Evolutionary conservation across 2,329 filamentous ascomycete species (phyloP).

Genomic region (Alternaria dauci): DNA sequence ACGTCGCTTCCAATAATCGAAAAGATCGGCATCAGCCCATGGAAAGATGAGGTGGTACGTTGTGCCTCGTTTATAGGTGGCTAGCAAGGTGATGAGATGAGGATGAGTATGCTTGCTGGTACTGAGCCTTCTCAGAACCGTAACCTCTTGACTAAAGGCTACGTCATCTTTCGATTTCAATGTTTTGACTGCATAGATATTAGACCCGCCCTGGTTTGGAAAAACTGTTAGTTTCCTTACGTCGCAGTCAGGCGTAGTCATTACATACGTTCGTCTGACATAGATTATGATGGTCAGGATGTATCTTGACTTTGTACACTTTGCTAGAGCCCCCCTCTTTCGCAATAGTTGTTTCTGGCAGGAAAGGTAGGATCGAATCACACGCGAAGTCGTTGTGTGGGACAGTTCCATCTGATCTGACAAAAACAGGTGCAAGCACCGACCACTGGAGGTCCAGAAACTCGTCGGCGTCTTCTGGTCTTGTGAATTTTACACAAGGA

Average conservation of each 20-base stretch:
- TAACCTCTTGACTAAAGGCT: background rate
- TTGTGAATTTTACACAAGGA: background rate
- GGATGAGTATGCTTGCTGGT: background rate
- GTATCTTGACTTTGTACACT: background rate
- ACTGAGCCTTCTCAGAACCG: background rate
- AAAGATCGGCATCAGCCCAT: constrained; percentile 17
- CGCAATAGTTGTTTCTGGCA: background rate
- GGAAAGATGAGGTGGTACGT: constrained; percentile 16
- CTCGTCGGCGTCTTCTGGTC: background rate
- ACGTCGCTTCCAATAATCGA: constrained; percentile 1
- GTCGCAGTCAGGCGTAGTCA: background rate
- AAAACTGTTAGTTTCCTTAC: background rate
- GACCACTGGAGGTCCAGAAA: constrained; percentile 5
- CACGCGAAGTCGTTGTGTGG: background rate
- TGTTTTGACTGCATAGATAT: constrained; percentile 2
- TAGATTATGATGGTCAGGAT: constrained; percentile 2
- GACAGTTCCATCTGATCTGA: background rate
- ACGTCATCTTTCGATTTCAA: background rate
- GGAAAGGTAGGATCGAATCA: background rate
- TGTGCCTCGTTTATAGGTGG: constrained; percentile 1
- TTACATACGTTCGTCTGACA: background rate
- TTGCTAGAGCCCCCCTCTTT: constrained; percentile 2
- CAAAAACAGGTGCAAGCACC: background rate
- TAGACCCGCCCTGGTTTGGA: background rate
- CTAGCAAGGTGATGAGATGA: background rate